These are phyloP conservation scores for Dendrobium nobile DNA, from an alignment of 106 monocot genomes.

Conservation along the genomic window DNA sequence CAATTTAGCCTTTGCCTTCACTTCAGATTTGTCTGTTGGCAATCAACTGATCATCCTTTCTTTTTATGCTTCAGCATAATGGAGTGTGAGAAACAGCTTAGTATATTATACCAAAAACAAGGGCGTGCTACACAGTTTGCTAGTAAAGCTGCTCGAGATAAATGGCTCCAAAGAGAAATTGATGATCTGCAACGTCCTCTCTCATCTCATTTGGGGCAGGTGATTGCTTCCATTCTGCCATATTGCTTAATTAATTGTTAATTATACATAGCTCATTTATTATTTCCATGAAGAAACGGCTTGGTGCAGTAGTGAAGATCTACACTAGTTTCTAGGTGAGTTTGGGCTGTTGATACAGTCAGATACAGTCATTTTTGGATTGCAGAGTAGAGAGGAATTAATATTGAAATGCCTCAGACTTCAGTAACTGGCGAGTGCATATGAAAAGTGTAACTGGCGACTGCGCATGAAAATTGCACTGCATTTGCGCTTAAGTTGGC, in stretches of 20 bases:
- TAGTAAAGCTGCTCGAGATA: slow-evolving; percentile 83
- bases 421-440: background rate
- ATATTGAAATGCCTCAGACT: background rate
- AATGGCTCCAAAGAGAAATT: slow-evolving; percentile 97
- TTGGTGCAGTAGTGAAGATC: background rate
- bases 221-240: slow-evolving; percentile 15
- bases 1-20: slow-evolving; percentile 1
- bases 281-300: background rate
- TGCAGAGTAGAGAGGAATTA: background rate
- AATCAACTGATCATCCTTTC: background rate
- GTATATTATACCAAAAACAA: slow-evolving; percentile 97
- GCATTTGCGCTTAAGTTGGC: too few species aligned
- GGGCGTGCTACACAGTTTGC: slow-evolving; percentile 92
- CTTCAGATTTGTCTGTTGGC: background rate
- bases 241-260: background rate
- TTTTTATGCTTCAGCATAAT: slow-evolving; percentile 51
- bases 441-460: background rate
- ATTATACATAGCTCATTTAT: background rate
- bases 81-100: slow-evolving; percentile 92
- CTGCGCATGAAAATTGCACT: background rate
- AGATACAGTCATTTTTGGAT: background rate
- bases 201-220: slow-evolving; percentile 70
- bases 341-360: background rate
- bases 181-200: slow-evolving; percentile 83
- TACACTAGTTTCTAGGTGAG: background rate